Evolutionary conservation across 345 rosid species (phyloP).

Genomic region (Gossypium thurberi): DNA sequence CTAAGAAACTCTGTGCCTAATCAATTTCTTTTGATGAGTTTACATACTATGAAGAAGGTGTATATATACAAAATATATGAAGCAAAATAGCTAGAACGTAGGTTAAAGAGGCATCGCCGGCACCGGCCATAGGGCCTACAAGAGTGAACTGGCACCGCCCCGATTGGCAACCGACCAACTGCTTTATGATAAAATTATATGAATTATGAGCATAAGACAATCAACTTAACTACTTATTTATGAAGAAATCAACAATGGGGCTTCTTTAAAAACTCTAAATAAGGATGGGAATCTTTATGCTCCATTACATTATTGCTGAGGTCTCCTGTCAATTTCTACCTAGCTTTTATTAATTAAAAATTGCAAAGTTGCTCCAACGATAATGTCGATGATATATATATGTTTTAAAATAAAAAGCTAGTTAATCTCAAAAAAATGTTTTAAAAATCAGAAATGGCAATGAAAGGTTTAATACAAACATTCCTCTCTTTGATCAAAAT

Average conservation of each 20-base stretch:
- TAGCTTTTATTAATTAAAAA: background rate
- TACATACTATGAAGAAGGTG: background rate
- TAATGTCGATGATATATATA: background rate
- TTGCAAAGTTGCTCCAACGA: background rate
- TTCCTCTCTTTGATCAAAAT: too few species aligned
- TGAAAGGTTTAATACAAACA: too few species aligned
- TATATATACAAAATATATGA: background rate
- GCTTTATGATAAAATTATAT: constrained; percentile 21
- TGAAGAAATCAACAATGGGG: background rate
- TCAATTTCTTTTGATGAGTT: background rate
- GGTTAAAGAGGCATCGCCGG: constrained; percentile 24
- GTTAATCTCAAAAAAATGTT: background rate
- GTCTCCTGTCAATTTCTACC: constrained; percentile 17
- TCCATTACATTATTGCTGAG: background rate
- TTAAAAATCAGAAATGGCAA: too few species aligned
- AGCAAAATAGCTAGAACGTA: background rate
- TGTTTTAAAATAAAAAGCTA: too few species aligned
- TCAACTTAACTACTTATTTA: constrained; percentile 20
- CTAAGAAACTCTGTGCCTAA: background rate
- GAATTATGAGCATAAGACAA: constrained; percentile 42
- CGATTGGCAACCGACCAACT: constrained; percentile 46
- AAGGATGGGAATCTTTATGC: constrained; percentile 4
- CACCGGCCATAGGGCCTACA: constrained; percentile 37
- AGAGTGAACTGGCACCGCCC: background rate
- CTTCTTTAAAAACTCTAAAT: background rate